A percentile compares a stretch with the other conserved stretches of the same genome.
phyloP scores from a whole-genome alignment of 129 eudicot genomes.

The Kitagawia praeruptora region DNA sequence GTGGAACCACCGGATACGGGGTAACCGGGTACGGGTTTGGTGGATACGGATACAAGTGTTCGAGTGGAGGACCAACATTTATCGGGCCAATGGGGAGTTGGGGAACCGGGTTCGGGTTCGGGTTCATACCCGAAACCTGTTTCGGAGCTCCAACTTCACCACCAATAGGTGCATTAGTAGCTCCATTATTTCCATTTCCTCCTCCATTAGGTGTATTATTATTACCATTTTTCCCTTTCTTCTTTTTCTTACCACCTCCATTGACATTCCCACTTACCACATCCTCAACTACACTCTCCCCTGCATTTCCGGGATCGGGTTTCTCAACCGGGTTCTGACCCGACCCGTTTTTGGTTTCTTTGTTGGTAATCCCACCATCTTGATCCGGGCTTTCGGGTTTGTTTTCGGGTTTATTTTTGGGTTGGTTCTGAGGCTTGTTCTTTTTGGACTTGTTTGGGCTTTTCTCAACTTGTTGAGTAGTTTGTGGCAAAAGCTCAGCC shows the following conservation, averaged over 20 bases:
- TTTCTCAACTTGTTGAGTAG: conserved; percentile 14
- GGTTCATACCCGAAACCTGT: background rate
- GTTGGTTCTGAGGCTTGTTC: conserved; percentile 28
- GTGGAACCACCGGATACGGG: conserved; percentile 21
- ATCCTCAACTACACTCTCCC: conserved; percentile 21
- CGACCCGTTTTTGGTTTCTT: background rate
- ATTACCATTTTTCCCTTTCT: conserved; percentile 27
- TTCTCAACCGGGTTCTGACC: background rate
- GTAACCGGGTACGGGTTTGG: conserved; percentile 34
- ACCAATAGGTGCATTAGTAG: background rate
- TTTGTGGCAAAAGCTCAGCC: conserved; percentile 55
- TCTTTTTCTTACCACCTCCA: conserved; percentile 26
- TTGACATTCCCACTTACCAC: background rate
- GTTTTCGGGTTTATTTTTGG: conserved; percentile 18
- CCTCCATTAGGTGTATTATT: conserved; percentile 17
- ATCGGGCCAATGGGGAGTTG: conserved; percentile 21
- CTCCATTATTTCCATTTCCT: conserved; percentile 2
- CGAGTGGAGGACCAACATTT: conserved; percentile 27
- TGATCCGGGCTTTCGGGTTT: conserved; percentile 6
- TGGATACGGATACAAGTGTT: conserved; percentile 35
- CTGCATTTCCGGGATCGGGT: conserved; percentile 15
- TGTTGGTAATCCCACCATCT: conserved; percentile 11
- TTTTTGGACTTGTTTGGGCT: conserved; percentile 20
- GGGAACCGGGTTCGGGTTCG: background rate
- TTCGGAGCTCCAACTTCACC: conserved; percentile 12